A percentile compares a stretch with the other conserved stretches of the same genome.
Evolutionary conservation across 805 yeast species (phyloP).

Genomic region (Schizosaccharomyces octosporus): DNA sequence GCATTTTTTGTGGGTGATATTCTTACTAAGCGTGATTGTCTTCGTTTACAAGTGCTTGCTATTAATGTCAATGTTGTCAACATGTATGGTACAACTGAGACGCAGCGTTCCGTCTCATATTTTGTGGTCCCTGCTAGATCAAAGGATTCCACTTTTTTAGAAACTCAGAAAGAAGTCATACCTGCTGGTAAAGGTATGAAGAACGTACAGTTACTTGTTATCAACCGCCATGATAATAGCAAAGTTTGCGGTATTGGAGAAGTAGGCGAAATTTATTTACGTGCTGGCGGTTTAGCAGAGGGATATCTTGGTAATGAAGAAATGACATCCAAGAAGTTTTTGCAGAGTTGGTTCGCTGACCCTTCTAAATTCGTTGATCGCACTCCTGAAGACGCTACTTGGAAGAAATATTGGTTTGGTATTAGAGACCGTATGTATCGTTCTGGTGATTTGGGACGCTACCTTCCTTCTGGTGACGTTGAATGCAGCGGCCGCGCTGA

Average conservation of each 20-base stretch:
- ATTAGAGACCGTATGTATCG: slow-evolving; percentile 90
- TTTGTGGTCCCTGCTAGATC: slow-evolving; percentile 61
- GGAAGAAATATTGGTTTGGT: slow-evolving; percentile 72
- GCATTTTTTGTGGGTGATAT: slow-evolving; percentile 98
- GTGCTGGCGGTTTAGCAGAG: slow-evolving; percentile 95
- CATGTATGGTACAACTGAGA: slow-evolving; percentile 98
- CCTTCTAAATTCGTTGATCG: not conserved
- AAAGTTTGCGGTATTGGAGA: slow-evolving; percentile 97
- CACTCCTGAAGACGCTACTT: slow-evolving; percentile 28
- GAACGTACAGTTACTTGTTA: slow-evolving; percentile 82
- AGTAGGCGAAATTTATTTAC: slow-evolving; percentile 91
- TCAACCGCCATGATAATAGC: slow-evolving; percentile 65
- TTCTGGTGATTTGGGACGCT: slow-evolving; percentile 93
- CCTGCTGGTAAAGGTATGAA: slow-evolving; percentile 97
- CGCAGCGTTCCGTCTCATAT: slow-evolving; percentile 92
- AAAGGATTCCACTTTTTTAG: slow-evolving; percentile 46
- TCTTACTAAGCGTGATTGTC: slow-evolving; percentile 86
- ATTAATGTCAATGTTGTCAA: slow-evolving; percentile 73
- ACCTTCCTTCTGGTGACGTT: slow-evolving; percentile 87
- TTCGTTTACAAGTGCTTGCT: slow-evolving; percentile 76
- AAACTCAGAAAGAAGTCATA: slow-evolving; percentile 75
- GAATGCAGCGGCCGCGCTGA: slow-evolving; percentile 98
- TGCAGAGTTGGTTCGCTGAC: slow-evolving; percentile 73
- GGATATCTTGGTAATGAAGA: slow-evolving; percentile 87
- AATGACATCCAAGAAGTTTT: slow-evolving; percentile 62